These are phyloP conservation scores for Auriscalpium vulgare DNA, from an alignment of 768 basidiomycete genomes.

Conservation along the genomic window DNA sequence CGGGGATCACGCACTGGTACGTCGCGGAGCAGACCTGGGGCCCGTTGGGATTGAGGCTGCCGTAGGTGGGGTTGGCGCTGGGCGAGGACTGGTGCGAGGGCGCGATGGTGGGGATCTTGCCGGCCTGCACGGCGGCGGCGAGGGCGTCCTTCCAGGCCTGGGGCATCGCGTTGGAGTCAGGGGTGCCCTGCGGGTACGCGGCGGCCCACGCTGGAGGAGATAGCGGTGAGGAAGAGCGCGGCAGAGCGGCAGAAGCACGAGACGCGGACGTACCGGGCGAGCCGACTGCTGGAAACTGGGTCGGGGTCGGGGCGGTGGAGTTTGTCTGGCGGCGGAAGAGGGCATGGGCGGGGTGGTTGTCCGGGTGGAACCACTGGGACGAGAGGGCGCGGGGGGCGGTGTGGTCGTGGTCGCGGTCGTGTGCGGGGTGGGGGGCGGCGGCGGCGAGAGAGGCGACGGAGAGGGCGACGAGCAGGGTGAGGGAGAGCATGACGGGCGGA, in stretches of 20 bases:
- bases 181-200: constrained; percentile 24
- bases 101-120: constrained; percentile 29
- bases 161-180: constrained; percentile 25
- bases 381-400: constrained; percentile 10
- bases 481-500: neutral
- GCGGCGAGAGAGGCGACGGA: neutral
- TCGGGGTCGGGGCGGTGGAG: neutral
- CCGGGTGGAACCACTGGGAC: constrained; percentile 18
- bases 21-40: constrained; percentile 30
- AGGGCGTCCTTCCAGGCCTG: constrained; percentile 35
- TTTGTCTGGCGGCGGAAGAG: constrained; percentile 19
- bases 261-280: constrained; percentile 7
- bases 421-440: constrained; percentile 1
- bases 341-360: constrained; percentile 16
- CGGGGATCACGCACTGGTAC: constrained; percentile 21
- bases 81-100: constrained; percentile 20
- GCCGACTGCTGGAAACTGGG: constrained; percentile 14
- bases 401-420: neutral
- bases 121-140: constrained; percentile 23
- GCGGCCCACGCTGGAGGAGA: constrained; percentile 24
- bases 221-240: neutral
- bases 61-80: constrained; percentile 14
- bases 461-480: neutral
- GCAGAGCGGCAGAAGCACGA: neutral
- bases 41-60: constrained; percentile 11